Percentiles rank a stretch among this genome's conserved stretches.
Conservation (phyloP, 257 asterid genomes). For the Solanum pinnatisectum region DNA sequence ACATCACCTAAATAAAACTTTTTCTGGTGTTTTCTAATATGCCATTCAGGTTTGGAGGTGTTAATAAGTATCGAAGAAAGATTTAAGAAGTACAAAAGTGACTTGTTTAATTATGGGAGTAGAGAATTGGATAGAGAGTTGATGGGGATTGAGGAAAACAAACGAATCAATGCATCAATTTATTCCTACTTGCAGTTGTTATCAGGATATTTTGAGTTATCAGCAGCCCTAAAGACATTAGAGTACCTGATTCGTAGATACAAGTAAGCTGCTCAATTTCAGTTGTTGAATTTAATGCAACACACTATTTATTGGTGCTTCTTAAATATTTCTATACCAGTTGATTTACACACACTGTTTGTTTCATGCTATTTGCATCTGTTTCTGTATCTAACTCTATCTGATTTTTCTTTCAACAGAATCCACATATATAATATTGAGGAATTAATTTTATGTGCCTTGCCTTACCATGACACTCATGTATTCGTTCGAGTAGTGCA, state of each 20-base stretch:
- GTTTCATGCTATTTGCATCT: background rate
- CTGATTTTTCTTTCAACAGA: conserved; percentile 25
- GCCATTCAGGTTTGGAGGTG: conserved; percentile 59
- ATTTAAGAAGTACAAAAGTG: conserved; percentile 51
- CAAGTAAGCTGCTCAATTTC: conserved; percentile 30
- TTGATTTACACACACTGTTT: background rate
- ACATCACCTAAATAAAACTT: background rate
- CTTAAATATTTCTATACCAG: background rate
- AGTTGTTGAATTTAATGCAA: background rate
- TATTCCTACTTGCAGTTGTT: conserved; percentile 56
- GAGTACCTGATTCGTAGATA: conserved; percentile 88
- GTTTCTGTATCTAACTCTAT: background rate
- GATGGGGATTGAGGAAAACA: conserved; percentile 53
- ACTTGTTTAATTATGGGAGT: conserved; percentile 66
- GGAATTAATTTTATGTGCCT: conserved; percentile 69
- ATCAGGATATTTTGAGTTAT: conserved; percentile 52
- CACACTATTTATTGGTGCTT: background rate
- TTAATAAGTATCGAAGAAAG: conserved; percentile 46
- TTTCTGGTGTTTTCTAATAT: background rate
- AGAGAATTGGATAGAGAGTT: conserved; percentile 75
- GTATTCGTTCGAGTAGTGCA: conserved; percentile 68
- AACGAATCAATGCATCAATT: conserved; percentile 44
- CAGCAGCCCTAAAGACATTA: conserved; percentile 56
- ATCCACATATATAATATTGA: conserved; percentile 62
- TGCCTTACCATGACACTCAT: conserved; percentile 90